Evolutionary conservation across 768 basidiomycete species (phyloP), one percentile per base, ranked within the genome.

Genomic region (Fomitopsis pulvina): DNA sequence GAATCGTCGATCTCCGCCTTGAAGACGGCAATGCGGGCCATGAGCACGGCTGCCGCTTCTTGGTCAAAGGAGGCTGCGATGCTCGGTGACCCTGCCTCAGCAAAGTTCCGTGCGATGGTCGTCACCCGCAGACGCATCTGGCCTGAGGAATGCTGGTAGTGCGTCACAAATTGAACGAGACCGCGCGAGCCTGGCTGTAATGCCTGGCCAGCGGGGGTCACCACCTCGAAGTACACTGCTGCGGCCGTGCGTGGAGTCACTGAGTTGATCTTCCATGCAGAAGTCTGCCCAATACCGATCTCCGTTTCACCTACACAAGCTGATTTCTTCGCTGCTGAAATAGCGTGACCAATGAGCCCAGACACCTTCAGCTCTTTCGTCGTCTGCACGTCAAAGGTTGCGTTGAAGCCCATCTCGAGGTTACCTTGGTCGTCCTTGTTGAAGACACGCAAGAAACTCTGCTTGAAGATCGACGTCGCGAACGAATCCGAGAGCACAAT

Each of bases 351-450:
- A 57, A 98, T 99, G 41, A 99, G 78, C 25, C 96, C 96, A 9
- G 96, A 98, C 6, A 99, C 92, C 65, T 94, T 97, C 55, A 99
- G 79, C 64, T 99, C 96, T 73, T 98, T 99, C 26, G 96, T 98
- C 0, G 95, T 96, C 91, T 94, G 88, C 22, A 99, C 95, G 65
- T 98, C 96, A 58, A 99, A 95, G 0, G 93, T 98, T 9, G 93
- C 96, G 60, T 98, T 99, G 73, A 98, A 98, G 48, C 95, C 96
- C 94, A 98, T 97, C 61, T 87, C 81, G 24, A 98, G 75, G 56
- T 88, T 78, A 1, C 94, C 95, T 54, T 95, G 82, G 16, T 88
- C 90, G 57, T 95, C 95, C 66, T 96, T 97, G 62, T 76, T 81
- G 67, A 99, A 92, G 37, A 95, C 73, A 37, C 93, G 81, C 37